Base-by-base conservation (phyloP, 176 grass and related monocot genomes). In the Triticum timopheevii region DNA sequence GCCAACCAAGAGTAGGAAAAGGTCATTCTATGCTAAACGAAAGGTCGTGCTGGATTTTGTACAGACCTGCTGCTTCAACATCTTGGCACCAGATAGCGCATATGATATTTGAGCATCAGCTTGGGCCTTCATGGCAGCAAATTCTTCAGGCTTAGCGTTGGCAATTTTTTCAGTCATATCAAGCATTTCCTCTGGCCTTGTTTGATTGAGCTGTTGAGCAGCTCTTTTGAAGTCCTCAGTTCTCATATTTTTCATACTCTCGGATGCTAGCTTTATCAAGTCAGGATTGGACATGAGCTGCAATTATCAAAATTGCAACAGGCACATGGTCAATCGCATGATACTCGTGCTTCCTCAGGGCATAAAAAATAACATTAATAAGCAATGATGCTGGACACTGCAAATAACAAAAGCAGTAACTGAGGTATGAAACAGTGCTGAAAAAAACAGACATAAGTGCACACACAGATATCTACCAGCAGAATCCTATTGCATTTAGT, bases 241-340 rank as follows among this genome's bases (percentile, higher is more conserved):
- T 70, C 65, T 87, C 97, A 99, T 91, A 84, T 91, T 94, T 79
- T 94, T 99, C 94, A 99, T 99, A 73, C 90, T 93, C 83, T 96
- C 97, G 4, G 97, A 93, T 10, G 97, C 97, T 44, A 99, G 50
- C 63, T 52, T 99, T 66, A 99, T 6, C 23, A 99, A 85, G 61
- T 96, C 89, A 19, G 97, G 97, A 44, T 99, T 99, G 47, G 94
- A 89, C 94, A 99, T 96, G 83, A 99, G 58, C 97, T 99, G 90
- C 82, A 94, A 17, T 19, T 31, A 80, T 49, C 69, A 39, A 64
- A 71, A 62, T 73, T 54, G 61, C 49, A 73, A 78, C 63, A 82
- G 81, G 49, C 4, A 16, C 23, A 54, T 4, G 2, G 50, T 80
- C 38, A 85, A n/a, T 69, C 15, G 6, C 10, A 17, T 63, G 35